phyloP scores from a whole-genome alignment of 1,284 basidiomycete genomes.

The Cerrena zonata region DNA sequence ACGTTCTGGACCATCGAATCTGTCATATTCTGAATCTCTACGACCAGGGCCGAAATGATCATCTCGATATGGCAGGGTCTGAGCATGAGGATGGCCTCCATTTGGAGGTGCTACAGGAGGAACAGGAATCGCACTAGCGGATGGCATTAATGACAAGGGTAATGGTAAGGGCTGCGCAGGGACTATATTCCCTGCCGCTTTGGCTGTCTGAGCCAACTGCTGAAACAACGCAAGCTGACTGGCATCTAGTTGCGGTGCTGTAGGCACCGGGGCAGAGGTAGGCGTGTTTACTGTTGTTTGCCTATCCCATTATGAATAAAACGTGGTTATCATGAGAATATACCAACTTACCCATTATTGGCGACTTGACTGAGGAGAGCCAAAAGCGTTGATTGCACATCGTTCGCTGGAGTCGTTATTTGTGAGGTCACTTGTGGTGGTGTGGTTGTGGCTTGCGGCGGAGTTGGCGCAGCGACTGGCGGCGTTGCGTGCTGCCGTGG shows the following conservation, averaged over 20 bases:
- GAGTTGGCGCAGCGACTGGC: slow-evolving; percentile 19
- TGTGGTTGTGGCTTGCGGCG: slow-evolving; percentile 24
- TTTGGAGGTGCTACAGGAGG: slow-evolving; percentile 28
- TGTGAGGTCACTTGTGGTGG: slow-evolving; percentile 15
- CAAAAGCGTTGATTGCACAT: slow-evolving; percentile 57
- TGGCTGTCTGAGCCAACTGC: slow-evolving; percentile 61
- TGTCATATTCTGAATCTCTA: slow-evolving; percentile 42
- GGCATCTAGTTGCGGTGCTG: slow-evolving; percentile 40
- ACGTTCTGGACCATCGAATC: slow-evolving; percentile 45
- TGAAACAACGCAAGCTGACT: slow-evolving; percentile 66
- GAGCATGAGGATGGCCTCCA: slow-evolving; percentile 29
- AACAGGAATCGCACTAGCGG: slow-evolving; percentile 26
- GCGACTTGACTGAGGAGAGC: slow-evolving; percentile 64
- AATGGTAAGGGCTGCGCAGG: slow-evolving; percentile 27
- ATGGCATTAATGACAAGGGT: slow-evolving; percentile 29
- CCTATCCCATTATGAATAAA: slow-evolving; percentile 30
- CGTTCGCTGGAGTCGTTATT: slow-evolving; percentile 27
- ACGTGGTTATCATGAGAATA: neutral
- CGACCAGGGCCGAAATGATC: slow-evolving; percentile 36
- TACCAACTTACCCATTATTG: slow-evolving; percentile 24
- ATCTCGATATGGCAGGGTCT: slow-evolving; percentile 41
- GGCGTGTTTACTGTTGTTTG: slow-evolving; percentile 58
- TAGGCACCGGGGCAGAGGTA: slow-evolving; percentile 19
- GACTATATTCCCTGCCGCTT: slow-evolving; percentile 32
- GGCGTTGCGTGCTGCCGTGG: slow-evolving; percentile 31